These are phyloP conservation scores for Turnera subulata DNA, from an alignment of 345 rosid genomes.

Conservation along the genomic window DNA sequence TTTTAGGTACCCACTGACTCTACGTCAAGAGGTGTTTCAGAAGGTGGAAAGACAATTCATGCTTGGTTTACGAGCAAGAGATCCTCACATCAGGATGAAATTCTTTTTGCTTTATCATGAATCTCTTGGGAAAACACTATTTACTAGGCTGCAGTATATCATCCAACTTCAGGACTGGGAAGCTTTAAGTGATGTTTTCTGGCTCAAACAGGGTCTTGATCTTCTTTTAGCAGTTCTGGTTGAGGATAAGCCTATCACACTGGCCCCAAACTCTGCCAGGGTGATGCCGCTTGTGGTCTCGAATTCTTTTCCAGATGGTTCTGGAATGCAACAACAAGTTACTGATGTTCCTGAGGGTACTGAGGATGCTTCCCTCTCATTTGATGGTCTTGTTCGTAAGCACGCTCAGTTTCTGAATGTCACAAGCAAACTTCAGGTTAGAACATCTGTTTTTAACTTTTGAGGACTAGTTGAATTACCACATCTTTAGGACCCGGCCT, in stretches of 20 bases:
- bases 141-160: slow-evolving; percentile 76
- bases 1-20: slow-evolving; percentile 53
- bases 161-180: slow-evolving; percentile 96
- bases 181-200: slow-evolving; percentile 95
- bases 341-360: slow-evolving; percentile 58
- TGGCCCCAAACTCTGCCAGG: slow-evolving; percentile 97
- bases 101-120: slow-evolving; percentile 85
- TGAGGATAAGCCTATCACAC: slow-evolving; percentile 81
- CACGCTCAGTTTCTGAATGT: slow-evolving; percentile 85
- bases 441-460: slow-evolving; percentile 5
- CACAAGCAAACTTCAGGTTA: slow-evolving; percentile 90
- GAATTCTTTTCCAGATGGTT: slow-evolving; percentile 52
- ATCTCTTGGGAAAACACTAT: slow-evolving; percentile 70
- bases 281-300: slow-evolving; percentile 58
- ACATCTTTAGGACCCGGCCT: too few species aligned
- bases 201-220: slow-evolving; percentile 99
- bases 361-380: slow-evolving; percentile 69
- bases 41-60: slow-evolving; percentile 96
- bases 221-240: slow-evolving; percentile 87
- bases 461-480: not conserved
- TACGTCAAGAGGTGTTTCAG: slow-evolving; percentile 90
- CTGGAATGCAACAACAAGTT: slow-evolving; percentile 51
- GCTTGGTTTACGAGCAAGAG: slow-evolving; percentile 94
- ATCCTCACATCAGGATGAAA: slow-evolving; percentile 86
- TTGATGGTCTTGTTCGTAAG: slow-evolving; percentile 76